Base-by-base conservation (phyloP, 192 early-diverging fungal species). In the Oehlia diaphana region DNA sequence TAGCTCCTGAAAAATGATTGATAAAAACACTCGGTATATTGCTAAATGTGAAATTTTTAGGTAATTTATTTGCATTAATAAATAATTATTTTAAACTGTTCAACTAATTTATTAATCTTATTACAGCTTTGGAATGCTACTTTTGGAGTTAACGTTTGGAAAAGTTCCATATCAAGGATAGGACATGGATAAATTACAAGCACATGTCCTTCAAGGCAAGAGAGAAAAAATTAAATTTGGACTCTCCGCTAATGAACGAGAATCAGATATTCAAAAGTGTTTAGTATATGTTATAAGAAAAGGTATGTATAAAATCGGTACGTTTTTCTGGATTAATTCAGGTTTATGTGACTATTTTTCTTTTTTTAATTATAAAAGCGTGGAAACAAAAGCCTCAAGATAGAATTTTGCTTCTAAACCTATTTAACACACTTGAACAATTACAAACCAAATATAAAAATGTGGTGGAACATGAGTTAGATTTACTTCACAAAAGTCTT, bases 41-140 rank as follows among this genome's bases (percentile, higher is more conserved):
- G 12, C 4, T 62, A n/a, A 76, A 63, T 76, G 61, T 26, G 74
- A 76, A 76, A 76, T 76, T 33, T 72, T 50, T 26, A 72, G 70
- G 70, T 72, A 37, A 44, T 37, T 33, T n/a, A 14, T 14, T 33
- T 28, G 3, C 9, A 37, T 64, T 12, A 26, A 26, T 4, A 65
- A 12, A 65, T 19, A 35, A 69, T 35, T 35, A 35, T 35, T 35
- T 35, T 2, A 35, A 37, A 37, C 4, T 37, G 2, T 2, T 37
- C 0, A 2, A 37, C 35, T 37, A 37, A 37, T 37, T 37, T 37
- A 35, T 37, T 37, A 37, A 37, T 37, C 35, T 3, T 37, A 37
- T 44, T 44, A 44, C 9, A 44, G 44, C 4, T 47, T 47, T 47
- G 9, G 44, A 10, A 47, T 47, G 44, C 1, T 47, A 12, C 44